Evolutionary conservation across 768 basidiomycete species (phyloP), one percentile per base, ranked within the genome.

Genomic region (Neoboletus brunneissimus): DNA sequence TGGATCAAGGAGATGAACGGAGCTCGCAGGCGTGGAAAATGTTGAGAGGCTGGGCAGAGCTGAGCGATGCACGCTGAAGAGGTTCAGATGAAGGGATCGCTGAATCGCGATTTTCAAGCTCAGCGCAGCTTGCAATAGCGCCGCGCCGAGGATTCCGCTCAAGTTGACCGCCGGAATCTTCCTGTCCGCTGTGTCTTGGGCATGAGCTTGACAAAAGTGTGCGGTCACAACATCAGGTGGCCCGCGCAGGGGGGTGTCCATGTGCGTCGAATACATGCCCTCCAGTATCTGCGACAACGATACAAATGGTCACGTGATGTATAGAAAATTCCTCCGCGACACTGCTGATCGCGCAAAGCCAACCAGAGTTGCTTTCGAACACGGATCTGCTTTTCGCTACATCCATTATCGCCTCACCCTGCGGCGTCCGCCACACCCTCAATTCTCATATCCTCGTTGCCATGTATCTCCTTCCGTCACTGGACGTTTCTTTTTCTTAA

Each of bases 361-460:
- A 18, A 10, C 15, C 10, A n/a, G 34, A 11, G 41, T 32, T n/a
- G 46, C 20, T 55, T 50, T 55, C 52, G 54, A 56, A 29, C 53
- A 48, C n/a, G 58, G 58, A 62, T 65, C 60, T 58, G 37, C 55
- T 56, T 53, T 60, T 38, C 31, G 41, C 34, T 50, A 31, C 57
- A 22, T 51, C 56, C 57, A 60, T 54, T 38, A 50, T 40, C 58
- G 54, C 43, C 55, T 54, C 56, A 29, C 52, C 44, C 53, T 64
- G 67, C 64, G 64, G 65, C 55, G 59, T 66, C 53, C 62, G 65
- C 65, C 65, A 66, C 66, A 58, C 43, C 42, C 41, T 48, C 50
- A 29, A 37, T 18, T 51, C 53, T 58, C 54, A 45, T 53, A 34
- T 50, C 58, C 42, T 66, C 49, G 66, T 67, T 68, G 61, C 60